A percentile compares a stretch with the other conserved stretches of the same genome.
These are phyloP conservation scores for Fusarium gaditjirri DNA, from an alignment of 2,329 filamentous ascomycete genomes.

Conservation along the genomic window DNA sequence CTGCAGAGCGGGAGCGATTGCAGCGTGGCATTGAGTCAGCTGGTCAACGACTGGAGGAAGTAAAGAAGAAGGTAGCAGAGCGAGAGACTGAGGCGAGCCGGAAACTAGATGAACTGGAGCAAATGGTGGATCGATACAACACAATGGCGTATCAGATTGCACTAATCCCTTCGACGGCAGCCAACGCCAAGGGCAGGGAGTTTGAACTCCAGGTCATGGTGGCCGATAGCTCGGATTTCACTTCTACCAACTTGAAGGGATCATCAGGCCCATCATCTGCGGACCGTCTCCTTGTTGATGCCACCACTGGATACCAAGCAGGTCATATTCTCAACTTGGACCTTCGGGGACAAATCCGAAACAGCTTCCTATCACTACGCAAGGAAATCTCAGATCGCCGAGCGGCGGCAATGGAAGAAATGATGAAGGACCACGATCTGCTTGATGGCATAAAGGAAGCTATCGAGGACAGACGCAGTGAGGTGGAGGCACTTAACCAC, in stretches of 20 bases:
- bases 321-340: slow-evolving; percentile 90
- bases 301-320: slow-evolving; percentile 88
- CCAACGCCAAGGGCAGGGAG: slow-evolving; percentile 84
- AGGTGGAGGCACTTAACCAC: slow-evolving; percentile 92
- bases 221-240: slow-evolving; percentile 81
- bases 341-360: slow-evolving; percentile 83
- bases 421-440: slow-evolving; percentile 94
- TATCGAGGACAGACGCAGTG: slow-evolving; percentile 92
- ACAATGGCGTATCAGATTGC: slow-evolving; percentile 93
- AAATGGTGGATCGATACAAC: slow-evolving; percentile 90
- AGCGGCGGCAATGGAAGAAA: slow-evolving; percentile 82
- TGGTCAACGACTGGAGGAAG: slow-evolving; percentile 80
- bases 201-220: slow-evolving; percentile 89
- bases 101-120: slow-evolving; percentile 92
- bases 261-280: slow-evolving; percentile 57
- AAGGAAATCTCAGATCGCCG: slow-evolving; percentile 94
- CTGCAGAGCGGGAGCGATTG: slow-evolving; percentile 91
- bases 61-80: slow-evolving; percentile 83
- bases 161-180: slow-evolving; percentile 84
- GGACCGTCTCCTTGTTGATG: slow-evolving; percentile 84
- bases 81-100: slow-evolving; percentile 88
- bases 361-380: slow-evolving; percentile 78
- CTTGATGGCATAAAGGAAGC: slow-evolving; percentile 96
- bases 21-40: slow-evolving; percentile 87
- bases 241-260: slow-evolving; percentile 66